Evolutionary conservation across 495 filamentous ascomycete species (phyloP), one percentile per base, ranked within the genome.

Genomic region (Daldinia caldariorum): DNA sequence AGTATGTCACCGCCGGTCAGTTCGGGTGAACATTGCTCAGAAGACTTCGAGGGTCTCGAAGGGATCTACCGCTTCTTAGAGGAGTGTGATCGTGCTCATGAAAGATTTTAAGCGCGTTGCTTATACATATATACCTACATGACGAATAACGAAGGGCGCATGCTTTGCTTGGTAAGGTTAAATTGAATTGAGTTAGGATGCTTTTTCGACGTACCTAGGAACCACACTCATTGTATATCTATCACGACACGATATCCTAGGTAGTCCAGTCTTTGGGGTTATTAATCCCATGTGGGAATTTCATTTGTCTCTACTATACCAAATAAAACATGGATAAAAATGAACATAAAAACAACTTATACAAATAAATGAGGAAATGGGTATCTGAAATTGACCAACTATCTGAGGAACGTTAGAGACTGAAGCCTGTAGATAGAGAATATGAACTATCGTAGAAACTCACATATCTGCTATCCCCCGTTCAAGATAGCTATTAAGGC

Each of bases 41-140:
- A 79, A 18, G 79, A 89, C 38, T 94, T 91, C 73, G 92, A 94
- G 67, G 92, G 92, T 7, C 78, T 92, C 14, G 90, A 96, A 71
- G 94, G 94, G 0, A 93, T 98, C 18, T 92, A 94, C 77, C 86
- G 86, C 43, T 97, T 97, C 77, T 72, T 98, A 53, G 92, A 92
- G 76, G 91, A 96, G 70, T 95, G 94, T 75, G 92, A 97, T 77
- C 81, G 82, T 16, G 86, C 88, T 45, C 79, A 77, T 56, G 83
- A 80, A 55, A 68, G 57, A 35, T 74, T 76, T 14, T 71, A 61
- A 72, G 54, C 38, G 6, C 29, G 16, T 56, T 53, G 39, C 59
- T 38, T 16, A 57, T 18, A 18, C 61, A 50, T 45, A 26, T 3
- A 26, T 26, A 26, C 26, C 1, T 26, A 38, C 34, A 50, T 53